Evolutionary conservation across 768 basidiomycete species (phyloP).

Genomic region (Amanita rubescens): DNA sequence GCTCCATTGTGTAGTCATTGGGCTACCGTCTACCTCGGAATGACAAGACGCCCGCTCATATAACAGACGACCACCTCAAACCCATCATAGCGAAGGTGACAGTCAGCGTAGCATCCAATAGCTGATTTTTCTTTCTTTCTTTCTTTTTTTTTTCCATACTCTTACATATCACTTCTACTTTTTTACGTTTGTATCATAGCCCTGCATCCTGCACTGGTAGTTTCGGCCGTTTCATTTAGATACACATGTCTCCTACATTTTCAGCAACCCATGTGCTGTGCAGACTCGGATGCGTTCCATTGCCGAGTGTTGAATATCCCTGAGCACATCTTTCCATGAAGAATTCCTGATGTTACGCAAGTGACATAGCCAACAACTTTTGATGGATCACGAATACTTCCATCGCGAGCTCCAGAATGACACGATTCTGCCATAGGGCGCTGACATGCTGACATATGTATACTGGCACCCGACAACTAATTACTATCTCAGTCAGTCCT

Average conservation of each 20-base stretch:
- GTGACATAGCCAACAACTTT: not conserved
- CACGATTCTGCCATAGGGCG: not conserved
- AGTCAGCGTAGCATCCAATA: constrained; percentile 2
- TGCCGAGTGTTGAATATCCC: not conserved
- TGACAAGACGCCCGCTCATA: constrained; percentile 28
- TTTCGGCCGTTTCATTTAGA: not conserved
- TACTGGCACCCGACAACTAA: too few relatives aligned
- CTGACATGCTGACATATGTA: not conserved
- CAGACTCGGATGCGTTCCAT: not conserved
- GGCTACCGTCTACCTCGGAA: constrained; percentile 29
- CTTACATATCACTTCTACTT: too few relatives aligned
- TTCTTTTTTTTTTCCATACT: too few relatives aligned
- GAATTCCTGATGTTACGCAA: not conserved
- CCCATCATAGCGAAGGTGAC: constrained; percentile 36
- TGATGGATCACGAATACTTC: not conserved
- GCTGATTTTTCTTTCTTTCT: not conserved
- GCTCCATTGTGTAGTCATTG: constrained; percentile 19
- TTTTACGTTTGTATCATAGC: not conserved
- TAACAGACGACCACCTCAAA: constrained; percentile 37
- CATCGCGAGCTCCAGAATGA: not conserved
- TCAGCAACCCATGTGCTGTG: not conserved
- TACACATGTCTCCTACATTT: not conserved
- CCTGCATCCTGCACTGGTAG: not conserved
- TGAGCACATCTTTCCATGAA: not conserved
- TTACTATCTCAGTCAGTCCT: too few relatives aligned